phyloP scores from a whole-genome alignment of 495 filamentous ascomycete genomes.

The Daldinia childiae region DNA sequence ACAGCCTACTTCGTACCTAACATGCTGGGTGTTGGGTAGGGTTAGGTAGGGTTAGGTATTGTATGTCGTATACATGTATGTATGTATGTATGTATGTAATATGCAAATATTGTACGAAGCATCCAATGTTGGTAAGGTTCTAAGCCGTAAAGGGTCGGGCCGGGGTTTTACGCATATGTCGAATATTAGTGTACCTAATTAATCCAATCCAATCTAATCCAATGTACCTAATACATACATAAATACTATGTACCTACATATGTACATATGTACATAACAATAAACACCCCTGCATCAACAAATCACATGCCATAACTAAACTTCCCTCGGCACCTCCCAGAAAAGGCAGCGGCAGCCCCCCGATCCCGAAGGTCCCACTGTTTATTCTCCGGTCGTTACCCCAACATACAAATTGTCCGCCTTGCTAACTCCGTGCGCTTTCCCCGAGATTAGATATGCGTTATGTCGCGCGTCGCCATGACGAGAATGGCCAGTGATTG shows the following conservation, averaged over 20 bases:
- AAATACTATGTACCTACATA: background rate
- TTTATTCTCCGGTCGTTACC: background rate
- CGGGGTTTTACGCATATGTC: background rate
- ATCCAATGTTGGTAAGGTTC: too few relatives aligned
- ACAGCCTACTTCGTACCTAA: too few relatives aligned
- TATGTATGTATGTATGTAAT: too few relatives aligned
- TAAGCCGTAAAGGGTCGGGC: background rate
- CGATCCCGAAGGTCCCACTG: background rate
- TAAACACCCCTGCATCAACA: background rate
- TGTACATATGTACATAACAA: background rate
- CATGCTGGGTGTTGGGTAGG: background rate
- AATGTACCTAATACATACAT: background rate
- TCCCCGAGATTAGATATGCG: too few relatives aligned
- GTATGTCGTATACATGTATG: background rate
- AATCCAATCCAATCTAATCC: too few relatives aligned
- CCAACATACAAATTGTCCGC: background rate
- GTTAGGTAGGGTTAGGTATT: background rate
- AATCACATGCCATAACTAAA: background rate
- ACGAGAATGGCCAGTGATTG: too few relatives aligned
- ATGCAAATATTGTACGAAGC: too few relatives aligned
- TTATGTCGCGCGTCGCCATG: too few relatives aligned
- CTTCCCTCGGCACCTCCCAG: background rate
- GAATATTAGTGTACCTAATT: too few relatives aligned
- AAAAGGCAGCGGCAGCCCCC: background rate
- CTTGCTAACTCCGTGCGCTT: background rate